phyloP scores from a whole-genome alignment of 441 rosid species.

The Jatropha podagrica region DNA sequence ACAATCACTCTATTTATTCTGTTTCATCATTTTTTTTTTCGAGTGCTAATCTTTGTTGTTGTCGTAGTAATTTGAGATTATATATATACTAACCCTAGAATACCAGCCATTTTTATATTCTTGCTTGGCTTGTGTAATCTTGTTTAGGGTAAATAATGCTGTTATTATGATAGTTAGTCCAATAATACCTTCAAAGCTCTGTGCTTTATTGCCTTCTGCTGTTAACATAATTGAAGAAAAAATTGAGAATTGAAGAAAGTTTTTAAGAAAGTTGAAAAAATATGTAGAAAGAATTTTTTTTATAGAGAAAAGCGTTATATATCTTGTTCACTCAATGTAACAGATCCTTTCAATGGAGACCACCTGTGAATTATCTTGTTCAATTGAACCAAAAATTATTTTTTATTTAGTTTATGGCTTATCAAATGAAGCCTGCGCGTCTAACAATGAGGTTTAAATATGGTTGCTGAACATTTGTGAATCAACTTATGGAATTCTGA shows the following conservation, averaged over 20 bases:
- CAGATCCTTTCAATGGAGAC: background rate
- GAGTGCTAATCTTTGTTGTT: background rate
- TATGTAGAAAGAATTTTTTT: no score
- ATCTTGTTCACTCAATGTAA: background rate
- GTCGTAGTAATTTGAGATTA: background rate
- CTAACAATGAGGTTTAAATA: background rate
- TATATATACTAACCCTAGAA: background rate
- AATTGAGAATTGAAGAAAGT: no score
- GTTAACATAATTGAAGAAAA: no score
- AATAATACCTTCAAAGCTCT: background rate
- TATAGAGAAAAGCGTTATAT: background rate
- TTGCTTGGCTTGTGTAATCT: background rate
- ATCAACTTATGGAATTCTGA: background rate
- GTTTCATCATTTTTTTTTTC: background rate
- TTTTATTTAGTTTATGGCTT: no score
- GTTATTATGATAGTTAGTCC: background rate
- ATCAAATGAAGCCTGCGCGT: no score
- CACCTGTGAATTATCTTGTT: background rate
- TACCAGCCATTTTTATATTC: background rate
- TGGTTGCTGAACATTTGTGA: background rate
- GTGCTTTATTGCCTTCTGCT: background rate
- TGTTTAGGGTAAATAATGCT: background rate
- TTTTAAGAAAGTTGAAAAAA: no score
- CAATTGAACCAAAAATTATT: no score
- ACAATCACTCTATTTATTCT: background rate